Evolutionary conservation across 2,329 filamentous ascomycete species (phyloP).

Genomic region (Sporothrix variecibatus): DNA sequence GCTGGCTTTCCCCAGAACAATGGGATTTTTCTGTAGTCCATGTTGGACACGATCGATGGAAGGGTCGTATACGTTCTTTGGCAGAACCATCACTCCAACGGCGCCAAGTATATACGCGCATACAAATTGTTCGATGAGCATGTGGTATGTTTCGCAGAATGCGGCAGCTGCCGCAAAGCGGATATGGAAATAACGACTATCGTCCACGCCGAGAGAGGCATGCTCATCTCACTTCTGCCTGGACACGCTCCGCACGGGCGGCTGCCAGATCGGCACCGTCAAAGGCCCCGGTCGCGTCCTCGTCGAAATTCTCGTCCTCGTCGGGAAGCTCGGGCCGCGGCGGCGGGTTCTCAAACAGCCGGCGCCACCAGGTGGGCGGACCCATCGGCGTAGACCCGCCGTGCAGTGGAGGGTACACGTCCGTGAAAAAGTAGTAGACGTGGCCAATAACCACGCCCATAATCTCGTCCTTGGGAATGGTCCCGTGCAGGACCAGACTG

Average conservation of each 20-base stretch:
- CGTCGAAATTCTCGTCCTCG: constrained; percentile 43
- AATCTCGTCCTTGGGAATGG: constrained; percentile 91
- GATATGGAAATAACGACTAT: no score
- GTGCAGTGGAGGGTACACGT: constrained; percentile 92
- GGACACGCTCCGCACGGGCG: constrained; percentile 39
- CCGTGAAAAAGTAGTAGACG: constrained; percentile 96
- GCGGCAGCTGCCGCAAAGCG: background rate
- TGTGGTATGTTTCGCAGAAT: background rate
- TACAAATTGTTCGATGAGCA: no score
- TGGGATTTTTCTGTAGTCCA: background rate
- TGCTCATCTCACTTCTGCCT: constrained; percentile 38
- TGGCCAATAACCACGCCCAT: constrained; percentile 94
- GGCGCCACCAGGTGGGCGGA: constrained; percentile 85
- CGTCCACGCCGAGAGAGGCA: no score
- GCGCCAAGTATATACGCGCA: no score
- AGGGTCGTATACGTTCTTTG: background rate
- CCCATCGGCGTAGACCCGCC: constrained; percentile 82
- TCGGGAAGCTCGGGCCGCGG: constrained; percentile 34
- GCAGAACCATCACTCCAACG: no score
- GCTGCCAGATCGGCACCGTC: constrained; percentile 63
- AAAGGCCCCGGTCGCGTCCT: constrained; percentile 55
- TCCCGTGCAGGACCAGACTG: constrained; percentile 86
- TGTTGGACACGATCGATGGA: background rate
- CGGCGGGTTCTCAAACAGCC: constrained; percentile 70
- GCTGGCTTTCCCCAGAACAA: background rate